Evolutionary conservation across 768 basidiomycete species (phyloP).

Genomic region (Crepidotus variabilis): DNA sequence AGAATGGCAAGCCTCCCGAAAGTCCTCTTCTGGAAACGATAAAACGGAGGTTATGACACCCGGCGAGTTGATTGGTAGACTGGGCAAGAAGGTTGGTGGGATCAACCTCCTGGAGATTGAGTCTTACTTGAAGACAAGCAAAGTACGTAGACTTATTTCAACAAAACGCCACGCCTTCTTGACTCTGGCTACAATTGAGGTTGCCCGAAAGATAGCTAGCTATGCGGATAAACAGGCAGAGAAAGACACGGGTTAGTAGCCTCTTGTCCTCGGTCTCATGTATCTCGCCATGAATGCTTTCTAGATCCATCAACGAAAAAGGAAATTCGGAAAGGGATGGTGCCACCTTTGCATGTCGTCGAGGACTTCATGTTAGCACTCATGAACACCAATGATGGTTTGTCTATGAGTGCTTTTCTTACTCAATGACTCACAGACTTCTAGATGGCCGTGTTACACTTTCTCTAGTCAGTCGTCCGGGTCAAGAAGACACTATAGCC

Average conservation of each 20-base stretch:
- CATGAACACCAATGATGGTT: constrained; percentile 75
- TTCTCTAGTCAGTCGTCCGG: constrained; percentile 35
- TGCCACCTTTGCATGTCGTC: constrained; percentile 76
- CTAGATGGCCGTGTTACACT: constrained; percentile 75
- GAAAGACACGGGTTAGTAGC: constrained; percentile 33
- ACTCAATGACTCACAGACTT: not conserved
- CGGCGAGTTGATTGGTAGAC: constrained; percentile 54
- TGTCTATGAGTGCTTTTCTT: not conserved
- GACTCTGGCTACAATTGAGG: constrained; percentile 26
- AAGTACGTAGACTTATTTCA: constrained; percentile 44
- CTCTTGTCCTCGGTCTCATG: not conserved
- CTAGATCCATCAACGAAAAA: constrained; percentile 16
- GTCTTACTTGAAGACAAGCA: constrained; percentile 76
- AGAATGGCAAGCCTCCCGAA: constrained; percentile 45
- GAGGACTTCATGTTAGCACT: constrained; percentile 77
- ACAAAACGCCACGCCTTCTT: not conserved
- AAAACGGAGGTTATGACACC: constrained; percentile 65
- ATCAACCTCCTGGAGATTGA: constrained; percentile 85
- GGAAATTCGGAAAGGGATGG: constrained; percentile 33
- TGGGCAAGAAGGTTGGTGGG: constrained; percentile 67
- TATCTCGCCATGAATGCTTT: not conserved
- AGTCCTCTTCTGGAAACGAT: constrained; percentile 16
- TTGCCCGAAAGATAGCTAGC: constrained; percentile 80
- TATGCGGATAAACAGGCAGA: constrained; percentile 66
- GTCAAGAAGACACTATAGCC: constrained; percentile 44